Conservation (phyloP, 441 rosid species). For the Melastoma candidum region DNA sequence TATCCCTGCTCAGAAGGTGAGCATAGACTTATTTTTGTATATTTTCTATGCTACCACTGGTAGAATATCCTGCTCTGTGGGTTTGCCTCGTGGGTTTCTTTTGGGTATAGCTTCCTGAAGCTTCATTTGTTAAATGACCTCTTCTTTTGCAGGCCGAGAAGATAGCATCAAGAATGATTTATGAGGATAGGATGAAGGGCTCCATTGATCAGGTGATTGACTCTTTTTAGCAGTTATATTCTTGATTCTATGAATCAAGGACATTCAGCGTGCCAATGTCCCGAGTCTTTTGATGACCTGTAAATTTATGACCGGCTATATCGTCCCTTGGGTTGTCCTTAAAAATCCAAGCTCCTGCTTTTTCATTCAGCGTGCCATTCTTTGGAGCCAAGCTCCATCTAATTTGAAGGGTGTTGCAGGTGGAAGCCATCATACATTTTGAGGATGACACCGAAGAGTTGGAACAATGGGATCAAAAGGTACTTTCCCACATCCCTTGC, state of each 20-base stretch:
- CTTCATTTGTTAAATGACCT: too few relatives aligned
- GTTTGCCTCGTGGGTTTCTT: background rate
- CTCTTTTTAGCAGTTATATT: too few relatives aligned
- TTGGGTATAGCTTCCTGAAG: background rate
- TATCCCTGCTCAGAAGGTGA: slow-evolving; percentile 86
- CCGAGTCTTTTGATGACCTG: background rate
- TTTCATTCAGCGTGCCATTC: too few relatives aligned
- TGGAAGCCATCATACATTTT: slow-evolving; percentile 95
- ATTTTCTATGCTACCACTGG: background rate
- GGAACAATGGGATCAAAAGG: slow-evolving; percentile 99
- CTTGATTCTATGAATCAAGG: too few relatives aligned
- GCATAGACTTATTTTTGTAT: background rate
- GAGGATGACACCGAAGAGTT: slow-evolving; percentile 95
- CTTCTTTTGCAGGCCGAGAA: slow-evolving; percentile 69
- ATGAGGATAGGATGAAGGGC: slow-evolving; percentile 96
- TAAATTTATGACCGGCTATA: too few relatives aligned
- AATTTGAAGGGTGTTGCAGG: slow-evolving; percentile 29
- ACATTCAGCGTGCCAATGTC: too few relatives aligned
- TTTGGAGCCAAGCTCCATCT: too few relatives aligned
- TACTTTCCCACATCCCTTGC: slow-evolving; percentile 10
- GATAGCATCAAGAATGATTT: slow-evolving; percentile 97
- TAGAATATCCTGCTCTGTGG: background rate
- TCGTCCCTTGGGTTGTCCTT: too few relatives aligned
- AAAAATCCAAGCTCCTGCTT: too few relatives aligned
- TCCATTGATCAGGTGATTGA: slow-evolving; percentile 83